Evolutionary conservation across 148 eudicot genomes (phyloP).

Genomic region (Hydrangea macrophylla): DNA sequence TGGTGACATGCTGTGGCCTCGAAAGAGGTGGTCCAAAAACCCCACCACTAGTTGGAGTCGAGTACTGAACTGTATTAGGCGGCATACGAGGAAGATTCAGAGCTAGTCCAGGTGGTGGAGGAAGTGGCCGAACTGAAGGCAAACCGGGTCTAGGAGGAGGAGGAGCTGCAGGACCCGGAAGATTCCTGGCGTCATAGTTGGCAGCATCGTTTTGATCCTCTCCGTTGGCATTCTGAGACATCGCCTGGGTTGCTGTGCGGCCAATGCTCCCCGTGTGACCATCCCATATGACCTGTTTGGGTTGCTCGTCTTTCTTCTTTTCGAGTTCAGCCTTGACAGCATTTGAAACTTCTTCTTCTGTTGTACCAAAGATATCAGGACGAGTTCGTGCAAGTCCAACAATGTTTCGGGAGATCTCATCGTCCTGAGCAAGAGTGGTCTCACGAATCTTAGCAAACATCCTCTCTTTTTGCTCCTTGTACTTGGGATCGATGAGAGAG

Average conservation of each 20-base stretch:
- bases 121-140: slow-evolving; percentile 64
- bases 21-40: slow-evolving; percentile 49
- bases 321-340: slow-evolving; percentile 89
- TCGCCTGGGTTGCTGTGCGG: slow-evolving; percentile 78
- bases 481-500: slow-evolving; percentile 84
- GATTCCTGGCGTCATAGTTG: slow-evolving; percentile 36
- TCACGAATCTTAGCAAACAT: slow-evolving; percentile 89
- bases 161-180: slow-evolving; percentile 75
- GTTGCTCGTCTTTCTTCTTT: slow-evolving; percentile 80
- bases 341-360: slow-evolving; percentile 84
- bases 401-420: slow-evolving; percentile 73
- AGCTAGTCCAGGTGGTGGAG: slow-evolving; percentile 63
- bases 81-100: slow-evolving; percentile 66
- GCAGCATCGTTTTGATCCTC: slow-evolving; percentile 52
- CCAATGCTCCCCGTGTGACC: slow-evolving; percentile 88
- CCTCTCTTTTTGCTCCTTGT: slow-evolving; percentile 81
- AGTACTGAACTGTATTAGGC: slow-evolving; percentile 39
- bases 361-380: slow-evolving; percentile 83
- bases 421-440: slow-evolving; percentile 82
- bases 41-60: slow-evolving; percentile 38
- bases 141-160: slow-evolving; percentile 63
- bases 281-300: slow-evolving; percentile 92
- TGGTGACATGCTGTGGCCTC: slow-evolving; percentile 36
- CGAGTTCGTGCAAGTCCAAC: slow-evolving; percentile 82
- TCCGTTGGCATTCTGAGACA: slow-evolving; percentile 54